Conservation (phyloP, 495 filamentous ascomycete genomes). For the Hyphodiscus hymeniophilus region DNA sequence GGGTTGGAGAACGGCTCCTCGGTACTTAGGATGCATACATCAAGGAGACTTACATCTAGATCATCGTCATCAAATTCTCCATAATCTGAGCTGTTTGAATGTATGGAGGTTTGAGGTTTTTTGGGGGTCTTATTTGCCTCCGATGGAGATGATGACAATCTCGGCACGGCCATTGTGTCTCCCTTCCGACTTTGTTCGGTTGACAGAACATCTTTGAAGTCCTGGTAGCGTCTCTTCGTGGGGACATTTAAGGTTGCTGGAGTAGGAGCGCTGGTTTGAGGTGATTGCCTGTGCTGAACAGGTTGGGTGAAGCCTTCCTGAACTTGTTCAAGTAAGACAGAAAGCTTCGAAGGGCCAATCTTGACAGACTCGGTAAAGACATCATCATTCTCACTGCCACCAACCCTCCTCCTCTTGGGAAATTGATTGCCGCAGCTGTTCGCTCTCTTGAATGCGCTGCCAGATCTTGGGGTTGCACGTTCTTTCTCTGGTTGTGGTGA, state of each 20-base stretch:
- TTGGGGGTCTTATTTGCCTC: background rate
- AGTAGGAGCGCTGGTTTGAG: background rate
- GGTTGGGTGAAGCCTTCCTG: slow-evolving; percentile 48
- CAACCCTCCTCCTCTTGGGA: slow-evolving; percentile 48
- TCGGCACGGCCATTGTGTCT: background rate
- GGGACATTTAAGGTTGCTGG: background rate
- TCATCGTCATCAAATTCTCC: slow-evolving; percentile 48
- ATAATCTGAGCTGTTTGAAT: slow-evolving; percentile 44
- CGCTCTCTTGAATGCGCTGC: slow-evolving; percentile 52
- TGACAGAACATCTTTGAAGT: background rate
- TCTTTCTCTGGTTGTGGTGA: slow-evolving; percentile 51
- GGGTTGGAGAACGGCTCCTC: background rate
- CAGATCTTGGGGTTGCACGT: slow-evolving; percentile 35
- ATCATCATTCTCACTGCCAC: slow-evolving; percentile 28
- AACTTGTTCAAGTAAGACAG: slow-evolving; percentile 58
- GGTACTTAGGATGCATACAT: slow-evolving; percentile 6
- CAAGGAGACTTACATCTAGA: slow-evolving; percentile 36
- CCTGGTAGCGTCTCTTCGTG: background rate
- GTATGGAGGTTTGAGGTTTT: slow-evolving; percentile 1
- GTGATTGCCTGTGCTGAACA: slow-evolving; percentile 1
- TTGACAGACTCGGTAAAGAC: slow-evolving; percentile 22
- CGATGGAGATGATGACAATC: background rate
- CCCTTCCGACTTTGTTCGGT: background rate
- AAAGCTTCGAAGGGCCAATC: slow-evolving; percentile 38
- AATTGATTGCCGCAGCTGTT: slow-evolving; percentile 64